These are phyloP conservation scores for Calonectria pteridis DNA, from an alignment of 2,329 filamentous ascomycete genomes.

Conservation along the genomic window DNA sequence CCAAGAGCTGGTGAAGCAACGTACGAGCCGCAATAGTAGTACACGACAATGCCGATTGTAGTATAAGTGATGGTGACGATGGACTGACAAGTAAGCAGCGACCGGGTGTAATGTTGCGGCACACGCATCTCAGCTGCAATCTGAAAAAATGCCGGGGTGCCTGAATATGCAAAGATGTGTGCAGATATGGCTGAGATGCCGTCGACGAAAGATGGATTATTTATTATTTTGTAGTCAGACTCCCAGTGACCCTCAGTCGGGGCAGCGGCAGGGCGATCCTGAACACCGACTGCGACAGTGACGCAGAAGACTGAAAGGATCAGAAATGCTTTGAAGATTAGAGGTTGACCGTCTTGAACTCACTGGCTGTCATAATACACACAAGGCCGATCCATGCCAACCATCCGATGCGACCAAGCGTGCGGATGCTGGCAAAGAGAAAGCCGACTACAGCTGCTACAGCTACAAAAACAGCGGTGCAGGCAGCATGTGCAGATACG, in stretches of 20 bases:
- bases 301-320: conserved; percentile 30
- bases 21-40: conserved; percentile 60
- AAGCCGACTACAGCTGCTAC: conserved; percentile 11
- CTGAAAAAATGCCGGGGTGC: conserved; percentile 50
- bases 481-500: neutral
- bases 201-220: conserved; percentile 47
- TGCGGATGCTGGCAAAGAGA: neutral
- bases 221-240: conserved; percentile 48
- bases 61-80: conserved; percentile 50
- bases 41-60: conserved; percentile 54
- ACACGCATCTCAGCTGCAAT: conserved; percentile 49
- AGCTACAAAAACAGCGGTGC: neutral
- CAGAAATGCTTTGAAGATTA: neutral
- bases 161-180: conserved; percentile 53
- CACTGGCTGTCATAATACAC: neutral
- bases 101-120: conserved; percentile 43
- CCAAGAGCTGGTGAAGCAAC: conserved; percentile 61
- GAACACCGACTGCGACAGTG: conserved; percentile 37
- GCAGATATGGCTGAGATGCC: conserved; percentile 48
- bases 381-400: neutral
- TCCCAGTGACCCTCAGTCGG: conserved; percentile 38
- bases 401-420: conserved; percentile 8
- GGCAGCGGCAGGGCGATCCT: conserved; percentile 32
- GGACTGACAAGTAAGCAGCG: conserved; percentile 41
- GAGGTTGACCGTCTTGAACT: neutral